Conservation (phyloP, 495 filamentous ascomycete genomes). For the Trypethelium eluteriae region DNA sequence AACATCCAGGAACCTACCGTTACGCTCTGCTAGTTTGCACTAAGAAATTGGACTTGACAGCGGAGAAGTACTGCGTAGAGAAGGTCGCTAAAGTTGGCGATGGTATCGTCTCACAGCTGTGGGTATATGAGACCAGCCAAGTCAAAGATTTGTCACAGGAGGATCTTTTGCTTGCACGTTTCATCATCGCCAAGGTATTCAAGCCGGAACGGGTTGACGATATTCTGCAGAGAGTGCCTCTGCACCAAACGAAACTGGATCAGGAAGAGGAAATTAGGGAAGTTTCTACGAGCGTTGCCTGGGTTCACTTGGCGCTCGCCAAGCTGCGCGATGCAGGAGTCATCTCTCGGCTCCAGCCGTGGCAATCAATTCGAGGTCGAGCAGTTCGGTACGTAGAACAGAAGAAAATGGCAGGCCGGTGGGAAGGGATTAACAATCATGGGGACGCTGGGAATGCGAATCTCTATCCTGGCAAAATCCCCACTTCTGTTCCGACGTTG, state of each 20-base stretch:
- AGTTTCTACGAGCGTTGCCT: background rate
- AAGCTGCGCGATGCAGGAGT: slow-evolving; percentile 2
- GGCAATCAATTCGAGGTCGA: background rate
- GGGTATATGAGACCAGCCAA: background rate
- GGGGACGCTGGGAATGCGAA: no score
- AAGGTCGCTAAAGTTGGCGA: background rate
- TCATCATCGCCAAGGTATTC: background rate
- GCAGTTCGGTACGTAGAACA: slow-evolving; percentile 8
- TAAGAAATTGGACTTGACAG: background rate
- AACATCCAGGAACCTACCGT: slow-evolving; percentile 1
- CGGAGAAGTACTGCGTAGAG: background rate
- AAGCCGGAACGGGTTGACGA: background rate
- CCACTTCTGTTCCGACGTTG: background rate
- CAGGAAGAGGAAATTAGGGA: background rate
- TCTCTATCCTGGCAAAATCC: background rate
- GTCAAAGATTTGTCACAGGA: slow-evolving; percentile 1
- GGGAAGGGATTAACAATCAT: background rate
- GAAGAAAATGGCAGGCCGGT: slow-evolving; percentile 5
- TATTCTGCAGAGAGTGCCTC: background rate
- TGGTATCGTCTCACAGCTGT: background rate
- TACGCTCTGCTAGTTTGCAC: slow-evolving; percentile 3
- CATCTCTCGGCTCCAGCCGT: background rate
- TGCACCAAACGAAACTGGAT: background rate
- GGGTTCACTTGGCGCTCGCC: slow-evolving; percentile 5
- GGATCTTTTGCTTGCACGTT: background rate